Percentiles rank a stretch among this genome's conserved stretches.
Conservation (phyloP, 495 filamentous ascomycete species). For the Hypoxylon trugodes region DNA sequence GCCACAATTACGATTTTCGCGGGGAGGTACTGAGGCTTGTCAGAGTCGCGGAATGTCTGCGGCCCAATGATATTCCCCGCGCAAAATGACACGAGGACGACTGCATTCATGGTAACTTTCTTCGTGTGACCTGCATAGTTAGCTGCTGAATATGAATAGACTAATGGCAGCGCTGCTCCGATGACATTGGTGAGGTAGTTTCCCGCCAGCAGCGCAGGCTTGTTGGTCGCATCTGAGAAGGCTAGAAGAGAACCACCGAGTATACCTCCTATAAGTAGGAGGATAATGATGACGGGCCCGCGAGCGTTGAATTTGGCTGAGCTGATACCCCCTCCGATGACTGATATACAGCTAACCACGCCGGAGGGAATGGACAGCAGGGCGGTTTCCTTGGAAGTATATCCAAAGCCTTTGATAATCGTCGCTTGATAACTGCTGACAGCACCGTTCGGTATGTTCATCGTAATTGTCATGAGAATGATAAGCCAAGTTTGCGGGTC, state of each 20-base stretch:
- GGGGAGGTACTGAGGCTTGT: slow-evolving; percentile 34
- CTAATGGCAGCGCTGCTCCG: slow-evolving; percentile 28
- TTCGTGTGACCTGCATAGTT: slow-evolving; percentile 43
- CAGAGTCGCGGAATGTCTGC: slow-evolving; percentile 36
- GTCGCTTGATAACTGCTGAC: slow-evolving; percentile 44
- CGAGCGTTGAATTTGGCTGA: slow-evolving; percentile 29
- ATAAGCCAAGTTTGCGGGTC: slow-evolving; percentile 64
- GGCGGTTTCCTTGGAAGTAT: slow-evolving; percentile 44
- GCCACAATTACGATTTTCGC: slow-evolving; percentile 39
- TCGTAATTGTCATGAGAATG: slow-evolving; percentile 21
- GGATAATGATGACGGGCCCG: slow-evolving; percentile 28
- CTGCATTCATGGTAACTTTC: slow-evolving; percentile 42
- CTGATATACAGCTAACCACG: slow-evolving; percentile 19
- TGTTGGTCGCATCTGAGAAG: slow-evolving; percentile 42
- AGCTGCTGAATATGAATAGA: slow-evolving; percentile 36
- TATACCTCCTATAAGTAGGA: slow-evolving; percentile 44
- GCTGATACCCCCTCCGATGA: slow-evolving; percentile 20
- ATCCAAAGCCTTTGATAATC: slow-evolving; percentile 57
- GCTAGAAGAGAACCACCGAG: slow-evolving; percentile 48
- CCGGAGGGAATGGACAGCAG: slow-evolving; percentile 36
- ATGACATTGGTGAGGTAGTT: slow-evolving; percentile 50
- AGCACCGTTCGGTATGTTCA: slow-evolving; percentile 36
- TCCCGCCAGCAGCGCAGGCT: slow-evolving; percentile 48
- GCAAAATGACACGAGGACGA: slow-evolving; percentile 35
- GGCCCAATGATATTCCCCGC: slow-evolving; percentile 43